Conservation (phyloP, 176 grass and related monocot species). For the Triticum aestivum region DNA sequence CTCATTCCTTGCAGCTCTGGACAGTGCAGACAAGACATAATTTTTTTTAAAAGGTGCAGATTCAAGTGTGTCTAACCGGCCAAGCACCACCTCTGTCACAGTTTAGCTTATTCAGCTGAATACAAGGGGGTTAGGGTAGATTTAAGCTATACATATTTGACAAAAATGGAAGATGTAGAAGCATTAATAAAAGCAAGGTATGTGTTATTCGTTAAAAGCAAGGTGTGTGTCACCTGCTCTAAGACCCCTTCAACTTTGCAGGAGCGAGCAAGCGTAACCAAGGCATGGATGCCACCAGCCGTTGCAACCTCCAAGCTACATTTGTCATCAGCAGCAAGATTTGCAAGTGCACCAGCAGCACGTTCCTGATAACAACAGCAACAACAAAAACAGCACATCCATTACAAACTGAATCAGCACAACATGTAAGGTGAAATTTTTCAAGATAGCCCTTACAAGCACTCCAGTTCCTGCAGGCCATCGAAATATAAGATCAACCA, state of each 20-base stretch:
- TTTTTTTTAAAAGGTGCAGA: background rate
- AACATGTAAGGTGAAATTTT: background rate
- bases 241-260: constrained; percentile 88
- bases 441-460: constrained; percentile 52
- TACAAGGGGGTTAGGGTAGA: constrained; percentile 1
- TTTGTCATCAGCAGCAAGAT: constrained; percentile 97
- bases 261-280: constrained; percentile 86
- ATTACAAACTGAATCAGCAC: background rate
- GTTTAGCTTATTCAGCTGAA: background rate
- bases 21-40: background rate
- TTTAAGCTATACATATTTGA: background rate
- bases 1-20: background rate
- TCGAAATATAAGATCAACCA: constrained; percentile 93
- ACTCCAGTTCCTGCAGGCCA: constrained; percentile 89
- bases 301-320: constrained; percentile 95
- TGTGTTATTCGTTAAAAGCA: background rate
- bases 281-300: constrained; percentile 90
- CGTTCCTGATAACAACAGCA: constrained; percentile 66
- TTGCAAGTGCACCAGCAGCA: constrained; percentile 94
- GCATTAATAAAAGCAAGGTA: background rate
- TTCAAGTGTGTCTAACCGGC: background rate
- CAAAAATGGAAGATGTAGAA: background rate
- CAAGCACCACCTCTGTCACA: background rate
- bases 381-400: background rate
- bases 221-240: constrained; percentile 66